These are phyloP conservation scores for Trichophyton equinum DNA, from an alignment of 2,329 filamentous ascomycete species.

Conservation along the genomic window DNA sequence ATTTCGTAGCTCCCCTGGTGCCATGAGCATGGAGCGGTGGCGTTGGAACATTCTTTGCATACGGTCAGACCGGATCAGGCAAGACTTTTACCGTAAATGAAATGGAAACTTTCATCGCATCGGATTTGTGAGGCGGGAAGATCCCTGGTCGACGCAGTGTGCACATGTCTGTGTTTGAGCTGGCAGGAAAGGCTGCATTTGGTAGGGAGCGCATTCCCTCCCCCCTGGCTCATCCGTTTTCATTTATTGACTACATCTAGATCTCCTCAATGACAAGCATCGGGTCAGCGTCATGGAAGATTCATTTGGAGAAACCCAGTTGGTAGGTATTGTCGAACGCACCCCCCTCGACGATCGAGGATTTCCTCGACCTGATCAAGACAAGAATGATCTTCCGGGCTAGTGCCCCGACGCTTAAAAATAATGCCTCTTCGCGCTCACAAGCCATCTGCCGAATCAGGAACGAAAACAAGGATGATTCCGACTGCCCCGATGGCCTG, in stretches of 20 bases:
- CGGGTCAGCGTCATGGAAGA: conserved; percentile 1
- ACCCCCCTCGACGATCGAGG: neutral
- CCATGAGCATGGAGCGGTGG: neutral
- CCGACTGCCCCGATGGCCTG: neutral
- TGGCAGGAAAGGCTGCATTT: neutral
- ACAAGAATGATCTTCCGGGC: neutral
- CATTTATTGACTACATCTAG: neutral
- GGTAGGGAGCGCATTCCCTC: neutral
- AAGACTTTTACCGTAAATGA: neutral
- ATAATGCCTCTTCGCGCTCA: neutral
- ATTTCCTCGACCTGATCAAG: neutral
- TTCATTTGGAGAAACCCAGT: neutral
- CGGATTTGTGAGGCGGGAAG: neutral
- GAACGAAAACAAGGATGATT: neutral
- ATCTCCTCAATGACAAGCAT: neutral
- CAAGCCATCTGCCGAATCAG: neutral
- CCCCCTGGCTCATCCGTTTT: too few species aligned
- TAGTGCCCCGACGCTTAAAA: neutral
- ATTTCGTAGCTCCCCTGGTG: conserved; percentile 1
- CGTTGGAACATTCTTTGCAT: neutral
- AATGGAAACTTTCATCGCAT: neutral
- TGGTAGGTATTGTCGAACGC: neutral
- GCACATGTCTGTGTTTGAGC: conserved; percentile 2
- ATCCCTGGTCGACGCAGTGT: neutral
- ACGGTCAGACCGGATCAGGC: neutral